phyloP scores from a whole-genome alignment of 345 rosid genomes.

The Tarenaya hassleriana region DNA sequence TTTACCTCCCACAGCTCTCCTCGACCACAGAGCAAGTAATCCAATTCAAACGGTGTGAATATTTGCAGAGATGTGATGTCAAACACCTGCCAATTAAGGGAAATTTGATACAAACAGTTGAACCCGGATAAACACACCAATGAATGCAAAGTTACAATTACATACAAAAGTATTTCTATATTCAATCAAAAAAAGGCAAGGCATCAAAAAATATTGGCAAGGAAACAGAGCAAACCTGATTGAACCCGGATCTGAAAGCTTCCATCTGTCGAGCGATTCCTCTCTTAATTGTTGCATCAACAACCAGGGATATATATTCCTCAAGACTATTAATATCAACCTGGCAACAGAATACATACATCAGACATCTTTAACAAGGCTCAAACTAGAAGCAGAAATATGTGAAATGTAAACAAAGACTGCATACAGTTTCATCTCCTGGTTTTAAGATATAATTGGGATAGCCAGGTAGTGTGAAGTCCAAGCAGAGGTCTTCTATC shows the following conservation, averaged over 20 bases:
- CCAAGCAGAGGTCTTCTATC: conserved; percentile 82
- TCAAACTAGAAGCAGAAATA: conserved; percentile 9
- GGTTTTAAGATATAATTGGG: conserved; percentile 73
- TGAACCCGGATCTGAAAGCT: conserved; percentile 91
- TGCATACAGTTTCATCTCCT: conserved; percentile 73
- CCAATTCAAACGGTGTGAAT: conserved; percentile 83
- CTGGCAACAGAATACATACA: conserved; percentile 32
- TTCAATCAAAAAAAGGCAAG: too few relatives aligned
- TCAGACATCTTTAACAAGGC: conserved; percentile 17
- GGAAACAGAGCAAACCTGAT: conserved; percentile 66
- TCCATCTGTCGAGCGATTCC: conserved; percentile 81
- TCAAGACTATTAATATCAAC: conserved; percentile 76
- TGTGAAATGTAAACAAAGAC: conserved; percentile 11
- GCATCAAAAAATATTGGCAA: background rate
- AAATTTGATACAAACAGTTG: conserved; percentile 3
- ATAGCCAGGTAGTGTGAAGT: conserved; percentile 92
- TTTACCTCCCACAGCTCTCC: conserved; percentile 97
- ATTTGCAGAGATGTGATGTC: conserved; percentile 87
- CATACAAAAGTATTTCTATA: too few relatives aligned
- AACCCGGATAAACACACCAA: background rate
- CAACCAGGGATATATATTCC: conserved; percentile 75
- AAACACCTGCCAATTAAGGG: conserved; percentile 57
- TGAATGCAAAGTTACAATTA: too few relatives aligned
- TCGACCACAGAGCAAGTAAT: conserved; percentile 91
- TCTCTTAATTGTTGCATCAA: conserved; percentile 83